These are phyloP conservation scores for Sutorius eximius DNA, from an alignment of 1,284 basidiomycete genomes.

Conservation along the genomic window DNA sequence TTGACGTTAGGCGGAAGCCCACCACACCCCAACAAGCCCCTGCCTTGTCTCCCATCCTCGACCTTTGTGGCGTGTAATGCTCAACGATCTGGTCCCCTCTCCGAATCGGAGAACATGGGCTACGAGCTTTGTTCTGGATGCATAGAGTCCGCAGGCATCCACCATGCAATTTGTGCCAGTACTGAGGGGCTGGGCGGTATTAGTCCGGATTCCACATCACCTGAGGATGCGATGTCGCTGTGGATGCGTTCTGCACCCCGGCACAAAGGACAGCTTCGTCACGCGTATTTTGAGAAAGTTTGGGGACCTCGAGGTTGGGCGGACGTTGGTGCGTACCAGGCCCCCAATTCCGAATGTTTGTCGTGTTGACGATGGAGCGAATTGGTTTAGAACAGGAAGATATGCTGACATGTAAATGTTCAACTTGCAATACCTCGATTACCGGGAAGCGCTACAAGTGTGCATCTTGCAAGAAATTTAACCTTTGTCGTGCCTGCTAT, in stretches of 20 bases:
- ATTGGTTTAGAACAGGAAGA: conserved; percentile 67
- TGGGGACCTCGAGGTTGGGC: conserved; percentile 84
- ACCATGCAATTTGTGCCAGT: conserved; percentile 68
- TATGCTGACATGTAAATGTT: conserved; percentile 61
- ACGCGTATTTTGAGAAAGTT: conserved; percentile 81
- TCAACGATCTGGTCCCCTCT: conserved; percentile 15
- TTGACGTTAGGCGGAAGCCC: conserved; percentile 19
- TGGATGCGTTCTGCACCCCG: conserved; percentile 66
- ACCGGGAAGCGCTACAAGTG: conserved; percentile 78
- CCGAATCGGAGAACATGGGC: conserved; percentile 43
- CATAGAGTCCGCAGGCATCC: conserved; percentile 72
- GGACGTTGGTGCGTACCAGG: conserved; percentile 68
- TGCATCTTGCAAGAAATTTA: conserved; percentile 75
- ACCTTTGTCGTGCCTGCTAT: conserved; percentile 80
- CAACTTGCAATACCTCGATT: conserved; percentile 70
- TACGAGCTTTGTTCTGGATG: conserved; percentile 84
- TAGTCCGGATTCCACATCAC: conserved; percentile 43
- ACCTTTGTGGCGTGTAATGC: conserved; percentile 13
- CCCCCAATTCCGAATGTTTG: background rate
- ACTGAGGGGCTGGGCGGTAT: conserved; percentile 43
- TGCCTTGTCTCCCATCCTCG: conserved; percentile 40
- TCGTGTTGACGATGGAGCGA: background rate
- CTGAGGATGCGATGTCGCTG: conserved; percentile 52
- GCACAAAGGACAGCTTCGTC: conserved; percentile 69
- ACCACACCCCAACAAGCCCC: conserved; percentile 37